phyloP scores from a whole-genome alignment of 2,329 filamentous ascomycete genomes.

The Zymoseptoria passerinii region DNA sequence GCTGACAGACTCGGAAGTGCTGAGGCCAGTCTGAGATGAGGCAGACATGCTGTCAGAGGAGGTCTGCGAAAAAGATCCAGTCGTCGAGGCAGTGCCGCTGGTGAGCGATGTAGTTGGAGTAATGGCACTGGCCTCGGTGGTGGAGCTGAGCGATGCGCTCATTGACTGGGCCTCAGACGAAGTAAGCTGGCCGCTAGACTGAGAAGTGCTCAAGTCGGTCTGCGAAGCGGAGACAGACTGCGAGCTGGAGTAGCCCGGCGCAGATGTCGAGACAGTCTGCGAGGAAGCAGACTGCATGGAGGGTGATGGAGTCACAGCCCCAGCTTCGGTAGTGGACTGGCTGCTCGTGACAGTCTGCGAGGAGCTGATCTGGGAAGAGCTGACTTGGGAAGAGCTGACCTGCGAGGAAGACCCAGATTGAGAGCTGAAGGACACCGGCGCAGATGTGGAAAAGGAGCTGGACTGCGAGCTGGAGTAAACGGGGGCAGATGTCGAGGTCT shows the following conservation, averaged over 20 bases:
- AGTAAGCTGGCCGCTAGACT: neutral
- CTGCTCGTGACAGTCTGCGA: too few relatives aligned
- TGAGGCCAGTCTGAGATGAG: neutral
- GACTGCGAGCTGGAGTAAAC: neutral
- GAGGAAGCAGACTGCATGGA: neutral
- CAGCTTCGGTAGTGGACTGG: too few relatives aligned
- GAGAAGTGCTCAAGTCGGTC: neutral
- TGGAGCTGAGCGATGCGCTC: constrained; percentile 5
- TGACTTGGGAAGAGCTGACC: too few relatives aligned
- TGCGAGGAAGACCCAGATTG: neutral
- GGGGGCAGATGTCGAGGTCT: neutral
- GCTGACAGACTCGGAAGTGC: neutral
- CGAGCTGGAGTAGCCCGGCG: too few relatives aligned
- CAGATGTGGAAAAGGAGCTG: neutral
- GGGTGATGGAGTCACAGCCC: too few relatives aligned
- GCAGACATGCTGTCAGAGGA: neutral
- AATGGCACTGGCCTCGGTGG: neutral
- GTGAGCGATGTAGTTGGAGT: neutral
- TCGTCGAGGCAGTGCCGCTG: neutral
- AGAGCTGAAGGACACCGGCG: neutral
- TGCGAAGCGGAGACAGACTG: neutral
- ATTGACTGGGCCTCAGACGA: constrained; percentile 5
- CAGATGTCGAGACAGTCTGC: neutral
- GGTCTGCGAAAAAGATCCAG: neutral
- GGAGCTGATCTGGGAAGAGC: too few relatives aligned